Evolutionary conservation across 805 yeast species (phyloP), one percentile per base, ranked within the genome.

Genomic region (Cyberlindnera galapagoensis): DNA sequence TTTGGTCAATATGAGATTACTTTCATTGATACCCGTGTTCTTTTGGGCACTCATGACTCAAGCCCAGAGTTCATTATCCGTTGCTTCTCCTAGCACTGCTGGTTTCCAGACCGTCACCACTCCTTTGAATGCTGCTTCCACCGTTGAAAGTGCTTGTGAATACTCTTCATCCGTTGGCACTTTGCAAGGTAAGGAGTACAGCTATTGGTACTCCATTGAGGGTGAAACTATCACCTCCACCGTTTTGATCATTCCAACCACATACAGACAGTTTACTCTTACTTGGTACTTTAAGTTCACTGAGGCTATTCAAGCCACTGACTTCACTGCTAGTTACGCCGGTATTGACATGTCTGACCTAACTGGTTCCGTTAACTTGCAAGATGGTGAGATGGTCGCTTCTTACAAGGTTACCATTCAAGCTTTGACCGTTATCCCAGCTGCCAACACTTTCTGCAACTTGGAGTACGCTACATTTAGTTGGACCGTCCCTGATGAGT

Each of bases 231-330:
- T 18, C n/a, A 16, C 31, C 6, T n/a, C 29, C 18, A 24, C 24
- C 19, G 18, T 26, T 11, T 24, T 27, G 13, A 18, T 31, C 9
- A 11, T 26, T 14, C 30, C 26, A 16, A 18, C 25, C 18, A 7
- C 4, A 13, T 36, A 36, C 31, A 28, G 39, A 28, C 32, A 24
- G 26, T 40, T 34, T 17, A 38, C 43, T 20, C 9, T 43, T 17
- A 39, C 43, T 7, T 43, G 45, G 45, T 36, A 30, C 34, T 40
- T 41, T 28, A 11, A 26, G 6, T 40, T 43, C 28, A 10, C 20
- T 18, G 35, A 37, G 13, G 21, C 33, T 2, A 16, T 38, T n/a
- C 28, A 36, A 24, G 44, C 43, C 14, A 21, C 31, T 20, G 34
- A 26, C 12, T 44, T 44, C 31, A 18, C 10, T 13, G 23, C 28